These are phyloP conservation scores for Ormosia semicastrata DNA, from an alignment of 306 rosid genomes.

Conservation along the genomic window DNA sequence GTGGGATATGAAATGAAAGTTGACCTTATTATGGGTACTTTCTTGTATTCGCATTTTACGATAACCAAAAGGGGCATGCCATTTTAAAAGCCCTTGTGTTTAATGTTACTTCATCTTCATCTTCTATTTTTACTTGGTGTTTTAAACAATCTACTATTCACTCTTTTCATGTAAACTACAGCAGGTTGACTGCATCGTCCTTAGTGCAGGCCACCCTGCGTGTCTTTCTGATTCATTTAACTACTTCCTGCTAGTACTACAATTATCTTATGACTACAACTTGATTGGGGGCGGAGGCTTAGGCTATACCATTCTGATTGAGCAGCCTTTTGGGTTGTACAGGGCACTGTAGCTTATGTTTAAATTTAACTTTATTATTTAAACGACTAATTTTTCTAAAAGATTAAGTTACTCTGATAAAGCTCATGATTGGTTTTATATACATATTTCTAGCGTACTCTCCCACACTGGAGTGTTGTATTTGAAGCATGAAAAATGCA, in stretches of 20 bases:
- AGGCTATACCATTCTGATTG: too few species aligned
- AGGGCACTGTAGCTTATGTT: too few species aligned
- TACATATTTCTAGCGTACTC: too few species aligned
- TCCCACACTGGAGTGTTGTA: too few species aligned
- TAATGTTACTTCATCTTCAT: slow-evolving; percentile 13
- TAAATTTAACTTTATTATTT: too few species aligned
- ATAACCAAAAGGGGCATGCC: slow-evolving; percentile 25
- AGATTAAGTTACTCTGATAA: too few species aligned
- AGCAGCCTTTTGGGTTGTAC: too few species aligned
- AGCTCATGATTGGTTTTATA: too few species aligned
- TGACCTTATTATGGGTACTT: slow-evolving; percentile 19
- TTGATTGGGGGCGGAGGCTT: too few species aligned
- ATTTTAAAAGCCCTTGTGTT: slow-evolving; percentile 26
- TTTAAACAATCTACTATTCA: not conserved
- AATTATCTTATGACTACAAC: too few species aligned
- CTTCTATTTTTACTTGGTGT: not conserved
- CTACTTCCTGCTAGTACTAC: not conserved
- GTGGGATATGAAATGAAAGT: slow-evolving; percentile 19
- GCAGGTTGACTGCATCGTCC: not conserved
- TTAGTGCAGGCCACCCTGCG: not conserved
- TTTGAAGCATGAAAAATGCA: too few species aligned
- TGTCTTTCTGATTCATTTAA: not conserved
- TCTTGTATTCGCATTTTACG: slow-evolving; percentile 12
- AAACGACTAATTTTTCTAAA: too few species aligned
- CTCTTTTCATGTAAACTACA: not conserved